Evolutionary conservation across 176 grass and related monocot species (phyloP), one percentile per base, ranked within the genome.

Genomic region (Elymus sibiricus): DNA sequence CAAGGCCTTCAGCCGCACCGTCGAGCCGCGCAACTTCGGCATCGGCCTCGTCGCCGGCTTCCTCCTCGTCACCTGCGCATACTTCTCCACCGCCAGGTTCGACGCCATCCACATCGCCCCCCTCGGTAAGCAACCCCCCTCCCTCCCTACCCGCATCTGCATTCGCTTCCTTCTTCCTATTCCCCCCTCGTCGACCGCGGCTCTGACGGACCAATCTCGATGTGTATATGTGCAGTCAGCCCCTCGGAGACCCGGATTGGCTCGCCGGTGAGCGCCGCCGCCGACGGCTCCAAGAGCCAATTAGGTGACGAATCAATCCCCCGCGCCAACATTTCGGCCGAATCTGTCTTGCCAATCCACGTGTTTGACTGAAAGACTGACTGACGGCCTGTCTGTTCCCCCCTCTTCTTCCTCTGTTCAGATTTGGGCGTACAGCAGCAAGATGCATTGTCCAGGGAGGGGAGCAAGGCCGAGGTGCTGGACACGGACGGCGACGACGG

Each of bases 41-140:
- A 12, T 96, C 11, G 91, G 81, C 26, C 85, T 93, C 44, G 76
- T 96, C 81, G 89, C 90, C 13, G 89, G 78, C 0, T 90, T 90
- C 82, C 81, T 96, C 70, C 71, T 93, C 76, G 86, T 93, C 83
- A 95, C 89, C 80, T 93, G 90, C 80, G 91, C 91, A 0, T 94
- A 90, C 81, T 91, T 96, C 71, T 96, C 94, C 85, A 93, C 88
- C 29, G 76, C 85, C 78, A 94, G 84, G 74, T 92, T 96, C 82
- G 89, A 93, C 73, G 74, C 89, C 65, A 79, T 93, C 75, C 85
- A 89, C 77, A 67, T 91, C 86, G 83, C 53, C 0, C 53, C 81
- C 42, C 81, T 79, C 74, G 40, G 94, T 92, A 67, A 77, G 76
- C 79, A 1, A 3, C 34, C 11, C 47, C 2, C 0, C 21, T 24